Evolutionary conservation across 1,284 basidiomycete genomes (phyloP), one percentile per base, ranked within the genome.

Genomic region (Ganoderma meredithae): DNA sequence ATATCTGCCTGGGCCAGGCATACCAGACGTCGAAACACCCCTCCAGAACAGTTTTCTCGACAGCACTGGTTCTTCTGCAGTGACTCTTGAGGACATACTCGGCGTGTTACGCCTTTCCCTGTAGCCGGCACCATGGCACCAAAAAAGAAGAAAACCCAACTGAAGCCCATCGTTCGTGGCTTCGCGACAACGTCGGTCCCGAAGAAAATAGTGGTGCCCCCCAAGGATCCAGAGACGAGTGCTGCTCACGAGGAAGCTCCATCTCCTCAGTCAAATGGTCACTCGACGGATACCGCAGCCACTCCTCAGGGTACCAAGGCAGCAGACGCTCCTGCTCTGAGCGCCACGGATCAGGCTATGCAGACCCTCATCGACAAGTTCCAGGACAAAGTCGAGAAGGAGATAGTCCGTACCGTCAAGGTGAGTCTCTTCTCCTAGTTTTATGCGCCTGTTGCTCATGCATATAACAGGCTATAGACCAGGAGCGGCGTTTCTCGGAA

Each of bases 361-460:
- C 91, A 94, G 79, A 80, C 76, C 63, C 76, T 95, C 58, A 87
- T 96, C 0, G 96, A 98, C 72, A 91, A 89, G 74, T 83, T 94
- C 40, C 94, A 97, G 75, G 95, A 97, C 19, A 95, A 91, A 74
- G 93, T 89, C 2, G 95, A 98, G 77, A 97, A 93, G 80, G 98
- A 99, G 74, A 89, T 97, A 64, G 80, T 84, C 1, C 86, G 95
- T 76, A 87, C 86, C 15, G 75, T 89, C 66, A 90, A 88, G 82
- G 88, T 87, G 63, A 25, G 80, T 73, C 47, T 1, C 22, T 39
- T 40, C 3, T 8, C 36, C 19, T 49, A 9, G 3, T n/a, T 15
- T 15, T 3, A 5, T n/a, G 43, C 58, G 22, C 4, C 3, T 49
- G 44, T 17, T 36, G 44, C 13, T 64, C 27, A 64, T 39, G 31